Base-by-base conservation (phyloP, 768 basidiomycete genomes). In the Hemileccinum rubropunctum region DNA sequence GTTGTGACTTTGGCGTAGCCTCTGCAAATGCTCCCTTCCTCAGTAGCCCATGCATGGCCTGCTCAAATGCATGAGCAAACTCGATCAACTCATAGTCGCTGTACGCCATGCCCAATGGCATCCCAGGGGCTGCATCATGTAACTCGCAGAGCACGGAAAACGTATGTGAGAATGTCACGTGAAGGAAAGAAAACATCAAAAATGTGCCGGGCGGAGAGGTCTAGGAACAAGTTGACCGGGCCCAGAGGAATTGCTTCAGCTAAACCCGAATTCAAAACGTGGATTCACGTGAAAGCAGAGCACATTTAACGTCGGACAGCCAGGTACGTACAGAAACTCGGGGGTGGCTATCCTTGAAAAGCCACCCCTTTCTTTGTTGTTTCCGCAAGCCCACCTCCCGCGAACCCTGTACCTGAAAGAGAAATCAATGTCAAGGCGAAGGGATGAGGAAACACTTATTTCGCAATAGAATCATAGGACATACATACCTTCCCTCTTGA, bases 311-410 rank as follows among this genome's bases (percentile, higher is more conserved):
- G 17, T 14, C 33, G 28, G 18, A 32, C n/a, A 38, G 21, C 32
- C 34, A 27, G 14, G 54, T 44, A 52, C 50, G 48, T 35, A 41
- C 21, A 43, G 35, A 36, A 41, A 41, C 9, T 15, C 13, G n/a
- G 14, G 35, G 41, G 52, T 46, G 37, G 27, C 55, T 65, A 93
- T 37, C 90, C 91, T 63, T 95, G 91, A 73, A 98, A 95, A 0
- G 91, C 86, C 12, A 91, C 71, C 2, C 91, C 92, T 26, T 74
- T 75, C 65, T 81, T 86, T 33, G 81, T 84, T 0, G 88, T 87
- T 70, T 95, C 91, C n/a, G 93, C 91, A 57, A 92, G 69, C 6
- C 95, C 95, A n/a, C 95, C 94, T 46, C 90, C 88, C 8, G 95
- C 93, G 62, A 90, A 98, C 0, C 95, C 94, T 10, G 95, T 98